Conservation (phyloP, 106 monocot species). For the Xerophyta viscosa region DNA sequence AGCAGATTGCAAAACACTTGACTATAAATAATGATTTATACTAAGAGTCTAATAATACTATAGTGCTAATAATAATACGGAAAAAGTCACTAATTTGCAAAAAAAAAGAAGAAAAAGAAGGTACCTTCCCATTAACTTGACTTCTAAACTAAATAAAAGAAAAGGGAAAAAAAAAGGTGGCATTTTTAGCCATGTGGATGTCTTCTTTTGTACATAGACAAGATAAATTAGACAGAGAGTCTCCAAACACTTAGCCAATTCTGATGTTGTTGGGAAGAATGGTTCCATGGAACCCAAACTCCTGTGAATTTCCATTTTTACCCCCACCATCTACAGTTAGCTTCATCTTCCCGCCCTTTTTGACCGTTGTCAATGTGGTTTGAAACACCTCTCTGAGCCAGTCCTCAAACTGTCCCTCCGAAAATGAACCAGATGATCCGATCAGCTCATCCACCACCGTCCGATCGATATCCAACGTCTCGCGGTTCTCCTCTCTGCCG, state of each 20-base stretch:
- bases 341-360: conserved; percentile 62
- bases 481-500: conserved; percentile 1
- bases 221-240: not conserved
- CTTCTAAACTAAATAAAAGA: too few relatives aligned
- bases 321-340: conserved; percentile 30
- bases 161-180: not conserved
- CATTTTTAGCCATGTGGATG: conserved; percentile 1
- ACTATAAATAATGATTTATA: too few relatives aligned
- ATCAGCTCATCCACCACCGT: conserved; percentile 34
- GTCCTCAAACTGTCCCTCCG: conserved; percentile 46
- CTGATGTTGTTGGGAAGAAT: conserved; percentile 55
- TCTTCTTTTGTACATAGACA: too few relatives aligned
- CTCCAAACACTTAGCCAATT: conserved; percentile 14
- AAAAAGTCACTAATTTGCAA: not conserved
- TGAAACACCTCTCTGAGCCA: conserved; percentile 76
- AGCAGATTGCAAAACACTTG: not conserved
- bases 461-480: conserved; percentile 22
- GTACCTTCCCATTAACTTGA: too few relatives aligned
- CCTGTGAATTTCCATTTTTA: conserved; percentile 20
- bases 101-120: not conserved
- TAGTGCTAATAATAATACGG: not conserved
- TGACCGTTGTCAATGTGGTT: conserved; percentile 33
- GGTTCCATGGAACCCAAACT: conserved; percentile 51
- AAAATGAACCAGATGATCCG: conserved; percentile 37
- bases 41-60: too few relatives aligned